Evolutionary conservation across 306 rosid genomes (phyloP), one percentile per base, ranked within the genome.

Genomic region (Adenanthera pavonina): DNA sequence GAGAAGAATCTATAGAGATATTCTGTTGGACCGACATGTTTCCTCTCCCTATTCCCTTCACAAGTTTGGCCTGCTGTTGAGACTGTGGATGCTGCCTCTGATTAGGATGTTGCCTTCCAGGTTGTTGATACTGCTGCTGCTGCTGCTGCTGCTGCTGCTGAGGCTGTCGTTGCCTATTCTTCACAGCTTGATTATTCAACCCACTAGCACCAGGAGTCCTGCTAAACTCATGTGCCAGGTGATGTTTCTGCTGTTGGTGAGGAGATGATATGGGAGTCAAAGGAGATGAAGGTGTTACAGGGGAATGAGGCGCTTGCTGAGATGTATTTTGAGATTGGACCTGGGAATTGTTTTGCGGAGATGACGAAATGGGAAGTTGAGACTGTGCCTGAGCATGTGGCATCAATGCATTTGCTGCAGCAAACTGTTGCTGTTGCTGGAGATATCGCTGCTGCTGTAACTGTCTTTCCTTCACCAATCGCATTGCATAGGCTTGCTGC

Each of bases 71-170:
- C 82, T 87, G 97, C 79, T 91, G 97, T 48, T 87, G 97, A 79
- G 97, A 77, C 78, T 85, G 92, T 15, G 43, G 75, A 79, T 82
- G 90, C 73, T 85, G 94, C 76, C 90, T 83, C 68, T 89, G 97
- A 78, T 89, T 90, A 81, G 91, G 94, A 75, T 93, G 97, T 78
- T 89, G 94, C 90, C 97, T 89, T 70, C 89, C 85, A 61, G 94
- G 49, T 74, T 91, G 97, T 64, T 88, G 94, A 84, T 82, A 81
- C 60, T 89, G 95, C 83, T 79, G 91, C 30, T 74, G 91, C 60
- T 77, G 91, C 75, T 85, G 89, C 59, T 89, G 95, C 83, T 79
- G 91, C 17, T 76, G 91, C 66, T 78, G 92, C 78, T 86, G 90
- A 57, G 57, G 78, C 68, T 74, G 94, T 5, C 88, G 88, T 64